phyloP scores from a whole-genome alignment of 805 yeast species.

The Metschnikowia borealis region DNA sequence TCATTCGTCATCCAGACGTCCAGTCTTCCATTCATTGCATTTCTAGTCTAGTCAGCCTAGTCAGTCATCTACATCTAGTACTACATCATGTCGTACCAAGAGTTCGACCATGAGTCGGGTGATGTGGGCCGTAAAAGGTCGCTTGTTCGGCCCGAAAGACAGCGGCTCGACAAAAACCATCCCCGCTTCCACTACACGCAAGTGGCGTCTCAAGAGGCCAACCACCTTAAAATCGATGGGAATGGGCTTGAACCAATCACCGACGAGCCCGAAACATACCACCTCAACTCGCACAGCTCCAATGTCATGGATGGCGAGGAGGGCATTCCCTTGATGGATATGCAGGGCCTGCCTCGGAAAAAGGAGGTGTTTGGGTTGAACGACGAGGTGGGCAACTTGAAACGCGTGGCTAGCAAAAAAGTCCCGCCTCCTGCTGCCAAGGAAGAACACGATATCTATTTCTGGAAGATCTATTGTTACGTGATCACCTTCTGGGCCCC shows the following conservation, averaged over 20 bases:
- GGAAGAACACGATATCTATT: constrained; percentile 24
- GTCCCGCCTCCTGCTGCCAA: constrained; percentile 10
- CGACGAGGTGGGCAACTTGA: constrained; percentile 45
- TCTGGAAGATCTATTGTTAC: constrained; percentile 84
- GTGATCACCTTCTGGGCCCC: constrained; percentile 91
- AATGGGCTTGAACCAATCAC: constrained; percentile 63
- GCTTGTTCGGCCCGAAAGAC: constrained; percentile 81
- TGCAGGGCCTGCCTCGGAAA: constrained; percentile 20
- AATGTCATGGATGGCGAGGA: constrained; percentile 23
- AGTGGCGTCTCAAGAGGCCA: constrained; percentile 61
- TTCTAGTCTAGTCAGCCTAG: neutral
- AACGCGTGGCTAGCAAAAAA: constrained; percentile 23
- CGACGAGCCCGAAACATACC: constrained; percentile 21
- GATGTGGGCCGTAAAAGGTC: constrained; percentile 56
- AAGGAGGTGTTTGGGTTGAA: constrained; percentile 56
- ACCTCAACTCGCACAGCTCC: neutral
- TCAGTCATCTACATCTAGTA: too few species aligned
- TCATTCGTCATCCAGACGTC: too few species aligned
- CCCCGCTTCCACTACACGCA: constrained; percentile 78
- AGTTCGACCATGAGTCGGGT: constrained; percentile 42
- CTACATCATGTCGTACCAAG: constrained; percentile 23
- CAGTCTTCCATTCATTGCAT: too few species aligned
- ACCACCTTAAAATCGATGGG: constrained; percentile 56
- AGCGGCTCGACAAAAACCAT: constrained; percentile 57
- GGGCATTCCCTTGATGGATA: constrained; percentile 43